Percentiles rank a stretch among this genome's conserved stretches.
Evolutionary conservation across 768 basidiomycete species (phyloP).

Genomic region (Pisolithus marmoratus): DNA sequence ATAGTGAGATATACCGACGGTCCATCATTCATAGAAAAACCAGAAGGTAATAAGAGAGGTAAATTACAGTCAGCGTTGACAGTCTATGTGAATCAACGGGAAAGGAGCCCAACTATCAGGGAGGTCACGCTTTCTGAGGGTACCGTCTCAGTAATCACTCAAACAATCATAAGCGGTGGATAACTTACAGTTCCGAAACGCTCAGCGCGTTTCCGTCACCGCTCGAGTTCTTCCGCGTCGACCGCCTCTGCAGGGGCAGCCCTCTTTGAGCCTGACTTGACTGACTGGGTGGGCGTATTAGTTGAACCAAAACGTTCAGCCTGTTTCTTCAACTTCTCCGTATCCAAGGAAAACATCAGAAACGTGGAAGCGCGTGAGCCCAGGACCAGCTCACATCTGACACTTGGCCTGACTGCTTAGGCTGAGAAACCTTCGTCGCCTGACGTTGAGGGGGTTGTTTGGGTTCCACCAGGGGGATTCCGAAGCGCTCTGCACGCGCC

Average conservation of each 20-base stretch:
- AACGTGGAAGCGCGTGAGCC: neutral
- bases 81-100: no score
- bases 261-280: conserved; percentile 22
- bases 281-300: conserved; percentile 25
- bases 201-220: conserved; percentile 57
- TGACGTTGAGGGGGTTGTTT: conserved; percentile 22
- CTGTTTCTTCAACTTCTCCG: conserved; percentile 46
- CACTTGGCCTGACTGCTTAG: conserved; percentile 1
- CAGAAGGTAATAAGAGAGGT: no score
- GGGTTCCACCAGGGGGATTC: conserved; percentile 53
- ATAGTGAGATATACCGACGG: no score
- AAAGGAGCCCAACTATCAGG: no score
- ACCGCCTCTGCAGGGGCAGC: conserved; percentile 34
- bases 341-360: conserved; percentile 31
- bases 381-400: neutral
- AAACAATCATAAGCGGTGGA: no score
- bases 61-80: no score
- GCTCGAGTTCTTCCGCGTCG: conserved; percentile 55
- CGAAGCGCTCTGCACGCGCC: conserved; percentile 64
- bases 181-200: conserved; percentile 41
- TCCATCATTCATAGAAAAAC: no score
- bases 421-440: conserved; percentile 7
- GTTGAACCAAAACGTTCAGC: conserved; percentile 49
- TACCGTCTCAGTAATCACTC: no score
- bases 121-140: no score